These are phyloP conservation scores for Cyanodermella asteris DNA, from an alignment of 2,329 filamentous ascomycete species.

Conservation along the genomic window DNA sequence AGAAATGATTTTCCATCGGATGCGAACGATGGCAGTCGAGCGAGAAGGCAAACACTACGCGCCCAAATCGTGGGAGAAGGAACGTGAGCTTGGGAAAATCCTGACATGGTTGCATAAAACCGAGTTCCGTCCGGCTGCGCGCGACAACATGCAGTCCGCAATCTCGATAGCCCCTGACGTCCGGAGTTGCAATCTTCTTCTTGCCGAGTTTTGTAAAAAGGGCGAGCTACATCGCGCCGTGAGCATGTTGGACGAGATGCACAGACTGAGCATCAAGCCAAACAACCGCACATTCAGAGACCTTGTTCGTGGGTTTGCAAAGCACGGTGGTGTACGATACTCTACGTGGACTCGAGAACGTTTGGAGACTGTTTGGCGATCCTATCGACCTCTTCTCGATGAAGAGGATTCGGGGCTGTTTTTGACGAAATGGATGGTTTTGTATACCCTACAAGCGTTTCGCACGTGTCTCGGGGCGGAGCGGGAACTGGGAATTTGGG, in stretches of 20 bases:
- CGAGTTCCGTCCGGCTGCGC: slow-evolving; percentile 22
- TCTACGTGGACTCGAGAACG: slow-evolving; percentile 50
- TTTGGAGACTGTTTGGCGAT: slow-evolving; percentile 43
- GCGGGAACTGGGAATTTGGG: slow-evolving; percentile 32
- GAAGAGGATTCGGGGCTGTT: slow-evolving; percentile 24
- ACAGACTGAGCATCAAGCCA: slow-evolving; percentile 40
- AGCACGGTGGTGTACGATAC: slow-evolving; percentile 43
- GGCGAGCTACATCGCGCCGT: slow-evolving; percentile 54
- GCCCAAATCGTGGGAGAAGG: slow-evolving; percentile 16
- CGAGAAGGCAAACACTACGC: slow-evolving; percentile 13
- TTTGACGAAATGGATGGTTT: slow-evolving; percentile 38
- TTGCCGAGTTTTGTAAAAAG: slow-evolving; percentile 51
- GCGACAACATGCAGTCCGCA: slow-evolving; percentile 33
- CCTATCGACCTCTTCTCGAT: slow-evolving; percentile 10
- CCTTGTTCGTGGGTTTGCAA: slow-evolving; percentile 61
- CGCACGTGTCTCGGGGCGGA: slow-evolving; percentile 32
- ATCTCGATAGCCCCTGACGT: slow-evolving; percentile 48
- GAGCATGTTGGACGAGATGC: slow-evolving; percentile 63
- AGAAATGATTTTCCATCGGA: slow-evolving; percentile 59
- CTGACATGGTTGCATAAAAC: slow-evolving; percentile 22
- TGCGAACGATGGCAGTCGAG: slow-evolving; percentile 42
- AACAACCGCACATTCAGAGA: slow-evolving; percentile 59
- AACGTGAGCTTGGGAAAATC: slow-evolving; percentile 23
- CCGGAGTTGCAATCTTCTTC: slow-evolving; percentile 57
- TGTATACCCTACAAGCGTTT: slow-evolving; percentile 42